Base-by-base conservation (phyloP, 1,284 basidiomycete species). In the Ceratobasidium sp. region DNA sequence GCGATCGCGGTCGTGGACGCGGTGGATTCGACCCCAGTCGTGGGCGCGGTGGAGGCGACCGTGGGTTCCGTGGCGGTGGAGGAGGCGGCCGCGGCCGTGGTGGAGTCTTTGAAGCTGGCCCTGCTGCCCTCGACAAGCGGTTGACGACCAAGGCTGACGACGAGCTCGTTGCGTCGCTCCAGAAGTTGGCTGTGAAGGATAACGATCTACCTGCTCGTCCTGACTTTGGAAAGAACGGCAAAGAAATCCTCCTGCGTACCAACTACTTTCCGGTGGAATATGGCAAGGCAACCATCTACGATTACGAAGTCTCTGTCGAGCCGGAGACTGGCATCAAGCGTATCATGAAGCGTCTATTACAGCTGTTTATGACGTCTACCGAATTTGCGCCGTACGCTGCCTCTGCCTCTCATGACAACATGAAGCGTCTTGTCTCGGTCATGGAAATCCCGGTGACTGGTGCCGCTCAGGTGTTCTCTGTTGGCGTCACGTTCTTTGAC, bases 241-340 rank as follows among this genome's bases (percentile, higher is more conserved):
- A 69, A 13, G 75, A 80, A 38, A 87, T 92, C 80, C 89, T 86
- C 75, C 82, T 93, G 46, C 87, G 91, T 14, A 84, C 91, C 14
- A 93, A 93, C 76, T 92, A 89, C 82, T 93, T 93, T 81, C 87
- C 91, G 0, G 83, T 93, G 21, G 83, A 83, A 49, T 61, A 73
- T 41, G 88, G 89, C 0, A 87, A 88, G 64, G 85, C 83, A 0
- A 85, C 87, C 0, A 76, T 92, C 11, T 87, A 84, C 77, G 91
- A 93, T 75, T 93, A 93, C 76, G 87, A 89, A 74, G 85, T 93
- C 9, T 77, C 84, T 1, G 87, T 92, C 41, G 80, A 86, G 0
- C 91, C 91, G 1, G 78, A 80, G 8, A 81, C 83, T 16, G 79
- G 85, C 2, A 80, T 83, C 61, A 85, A 84, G 73, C 86, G 90